Evolutionary conservation across 2,329 filamentous ascomycete genomes (phyloP).

Genomic region (Magnaporthales sp.): DNA sequence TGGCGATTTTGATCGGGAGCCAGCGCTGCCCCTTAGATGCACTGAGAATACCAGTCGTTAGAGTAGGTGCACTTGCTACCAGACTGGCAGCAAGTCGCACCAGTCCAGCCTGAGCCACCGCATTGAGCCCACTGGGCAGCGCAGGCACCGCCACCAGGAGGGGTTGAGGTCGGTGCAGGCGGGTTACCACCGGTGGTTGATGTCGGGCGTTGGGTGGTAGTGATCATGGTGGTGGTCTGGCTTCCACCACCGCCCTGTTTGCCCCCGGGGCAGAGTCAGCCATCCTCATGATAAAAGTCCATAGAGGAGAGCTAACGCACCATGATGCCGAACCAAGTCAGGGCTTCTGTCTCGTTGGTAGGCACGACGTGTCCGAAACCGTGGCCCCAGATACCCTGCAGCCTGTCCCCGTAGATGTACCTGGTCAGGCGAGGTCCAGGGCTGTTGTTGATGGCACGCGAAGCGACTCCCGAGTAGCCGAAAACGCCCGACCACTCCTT

Average conservation of each 20-base stretch:
- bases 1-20: too few species aligned
- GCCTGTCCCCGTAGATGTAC: slow-evolving; percentile 21
- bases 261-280: neutral
- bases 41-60: slow-evolving; percentile 3
- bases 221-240: neutral
- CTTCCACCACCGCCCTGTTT: neutral
- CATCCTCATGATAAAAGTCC: neutral
- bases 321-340: neutral
- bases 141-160: neutral
- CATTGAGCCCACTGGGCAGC: slow-evolving; percentile 8
- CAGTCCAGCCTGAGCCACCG: slow-evolving; percentile 7
- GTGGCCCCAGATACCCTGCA: neutral
- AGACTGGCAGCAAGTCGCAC: slow-evolving; percentile 2
- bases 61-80: slow-evolving; percentile 1
- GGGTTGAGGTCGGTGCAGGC: neutral
- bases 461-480: slow-evolving; percentile 21
- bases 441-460: slow-evolving; percentile 18
- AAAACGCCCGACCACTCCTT: slow-evolving; percentile 42
- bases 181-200: neutral
- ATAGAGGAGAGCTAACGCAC: neutral
- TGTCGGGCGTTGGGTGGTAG: neutral
- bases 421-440: slow-evolving; percentile 28
- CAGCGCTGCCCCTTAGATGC: neutral
- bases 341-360: neutral
- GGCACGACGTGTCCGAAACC: neutral